Percentiles rank a stretch among this genome's conserved stretches.
Evolutionary conservation across 78 protist genomes (phyloP).

Genomic region (Planoprotostelium fungivorum): DNA sequence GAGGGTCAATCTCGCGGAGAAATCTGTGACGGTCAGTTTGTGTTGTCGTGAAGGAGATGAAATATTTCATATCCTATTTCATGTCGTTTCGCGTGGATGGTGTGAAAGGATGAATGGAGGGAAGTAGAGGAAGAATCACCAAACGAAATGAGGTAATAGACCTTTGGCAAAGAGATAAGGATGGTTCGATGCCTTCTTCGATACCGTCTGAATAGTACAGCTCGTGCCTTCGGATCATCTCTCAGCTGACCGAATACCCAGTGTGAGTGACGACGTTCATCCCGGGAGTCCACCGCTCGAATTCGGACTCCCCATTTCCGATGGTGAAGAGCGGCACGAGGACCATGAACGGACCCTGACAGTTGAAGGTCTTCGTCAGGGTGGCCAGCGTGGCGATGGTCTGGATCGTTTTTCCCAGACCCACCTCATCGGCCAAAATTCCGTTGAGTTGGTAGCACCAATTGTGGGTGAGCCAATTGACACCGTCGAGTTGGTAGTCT

Average conservation of each 20-base stretch:
- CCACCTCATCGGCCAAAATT: conserved; percentile 89
- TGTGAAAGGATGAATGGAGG: not conserved
- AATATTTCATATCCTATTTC: no score
- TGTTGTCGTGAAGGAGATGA: not conserved
- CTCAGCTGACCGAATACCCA: conserved; percentile 35
- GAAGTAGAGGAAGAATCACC: not conserved
- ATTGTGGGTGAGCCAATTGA: conserved; percentile 88
- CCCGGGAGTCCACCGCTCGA: conserved; percentile 80
- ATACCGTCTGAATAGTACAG: conserved; percentile 17
- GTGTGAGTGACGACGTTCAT: conserved; percentile 61
- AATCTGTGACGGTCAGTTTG: not conserved
- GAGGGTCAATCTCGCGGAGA: not conserved
- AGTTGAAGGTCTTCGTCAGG: conserved; percentile 55
- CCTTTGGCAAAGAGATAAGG: not conserved
- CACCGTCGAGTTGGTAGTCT: conserved; percentile 92
- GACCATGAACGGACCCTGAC: conserved; percentile 86
- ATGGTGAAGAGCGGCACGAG: conserved; percentile 84
- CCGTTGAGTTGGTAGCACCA: conserved; percentile 85
- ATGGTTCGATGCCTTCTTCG: conserved; percentile 66
- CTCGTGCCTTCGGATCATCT: conserved; percentile 44
- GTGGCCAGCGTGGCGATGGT: conserved; percentile 75
- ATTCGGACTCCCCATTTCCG: conserved; percentile 80
- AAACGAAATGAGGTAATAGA: not conserved
- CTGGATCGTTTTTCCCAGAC: conserved; percentile 95
- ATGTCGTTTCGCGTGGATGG: not conserved